phyloP scores from a whole-genome alignment of 2,329 filamentous ascomycete species.

The Ophiostoma populinum region DNA sequence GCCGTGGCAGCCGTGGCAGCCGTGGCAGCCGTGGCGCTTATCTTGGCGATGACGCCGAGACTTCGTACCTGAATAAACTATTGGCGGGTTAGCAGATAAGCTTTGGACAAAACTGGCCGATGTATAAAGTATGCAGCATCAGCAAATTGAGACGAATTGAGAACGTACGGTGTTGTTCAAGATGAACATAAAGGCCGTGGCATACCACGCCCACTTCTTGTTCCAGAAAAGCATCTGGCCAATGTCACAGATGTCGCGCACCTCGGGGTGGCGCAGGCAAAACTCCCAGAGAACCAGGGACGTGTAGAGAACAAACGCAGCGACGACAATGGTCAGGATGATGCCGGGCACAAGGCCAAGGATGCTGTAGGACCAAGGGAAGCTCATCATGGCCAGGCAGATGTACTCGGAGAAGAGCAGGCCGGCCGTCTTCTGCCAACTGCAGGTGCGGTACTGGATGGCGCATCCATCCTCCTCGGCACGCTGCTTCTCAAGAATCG shows the following conservation, averaged over 20 bases:
- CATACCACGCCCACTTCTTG: constrained; percentile 53
- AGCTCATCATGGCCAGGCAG: constrained; percentile 84
- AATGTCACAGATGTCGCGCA: constrained; percentile 85
- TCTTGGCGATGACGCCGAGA: background rate
- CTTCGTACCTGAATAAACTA: constrained; percentile 51
- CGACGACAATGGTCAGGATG: constrained; percentile 66
- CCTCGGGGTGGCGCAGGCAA: constrained; percentile 76
- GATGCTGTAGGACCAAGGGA: constrained; percentile 81
- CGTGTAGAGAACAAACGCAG: constrained; percentile 68
- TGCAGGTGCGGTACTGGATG: constrained; percentile 86
- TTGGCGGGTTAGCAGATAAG: background rate
- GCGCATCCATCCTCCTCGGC: constrained; percentile 58
- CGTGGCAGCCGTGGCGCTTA: too few relatives aligned
- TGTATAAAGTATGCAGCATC: background rate
- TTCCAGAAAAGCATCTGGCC: constrained; percentile 92
- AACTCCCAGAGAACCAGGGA: constrained; percentile 52
- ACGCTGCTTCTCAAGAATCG: constrained; percentile 47
- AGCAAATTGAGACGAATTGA: constrained; percentile 1
- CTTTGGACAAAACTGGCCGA: background rate
- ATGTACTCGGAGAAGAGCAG: constrained; percentile 93
- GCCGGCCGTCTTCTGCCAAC: constrained; percentile 87
- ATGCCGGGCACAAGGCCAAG: constrained; percentile 75
- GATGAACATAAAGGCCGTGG: constrained; percentile 70
- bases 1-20: too few relatives aligned
- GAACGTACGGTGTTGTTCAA: constrained; percentile 58